Conservation (phyloP, 805 yeast species). For the Candida maesae region DNA sequence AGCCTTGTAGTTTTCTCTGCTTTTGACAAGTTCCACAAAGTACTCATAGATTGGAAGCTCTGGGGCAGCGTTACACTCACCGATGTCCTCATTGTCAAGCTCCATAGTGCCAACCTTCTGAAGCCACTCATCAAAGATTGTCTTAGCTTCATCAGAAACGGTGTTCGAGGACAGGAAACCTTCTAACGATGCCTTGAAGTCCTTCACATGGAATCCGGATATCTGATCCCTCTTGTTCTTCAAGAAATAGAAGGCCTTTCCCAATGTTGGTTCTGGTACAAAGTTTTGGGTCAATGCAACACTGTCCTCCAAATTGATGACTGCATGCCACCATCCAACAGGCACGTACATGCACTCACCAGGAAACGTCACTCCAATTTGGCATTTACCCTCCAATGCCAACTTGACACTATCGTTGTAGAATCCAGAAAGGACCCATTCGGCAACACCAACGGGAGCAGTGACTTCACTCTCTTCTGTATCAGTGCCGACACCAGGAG, state of each 20-base stretch:
- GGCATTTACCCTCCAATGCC: constrained; percentile 45
- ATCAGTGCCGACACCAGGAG: constrained; percentile 84
- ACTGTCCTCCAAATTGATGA: constrained; percentile 78
- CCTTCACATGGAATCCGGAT: constrained; percentile 69
- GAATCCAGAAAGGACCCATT: constrained; percentile 83
- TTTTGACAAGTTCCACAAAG: constrained; percentile 48
- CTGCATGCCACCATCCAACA: constrained; percentile 97
- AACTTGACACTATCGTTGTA: constrained; percentile 62
- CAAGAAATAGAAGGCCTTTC: constrained; percentile 63
- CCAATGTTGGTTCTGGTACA: constrained; percentile 62
- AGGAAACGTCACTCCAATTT: constrained; percentile 70
- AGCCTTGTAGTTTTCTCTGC: constrained; percentile 33
- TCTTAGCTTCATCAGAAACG: constrained; percentile 15
- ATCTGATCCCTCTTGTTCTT: constrained; percentile 65
- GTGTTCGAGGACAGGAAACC: constrained; percentile 27
- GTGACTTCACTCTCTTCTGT: constrained; percentile 83
- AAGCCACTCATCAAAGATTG: constrained; percentile 29
- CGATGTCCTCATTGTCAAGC: constrained; percentile 57
- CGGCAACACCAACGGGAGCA: constrained; percentile 88
- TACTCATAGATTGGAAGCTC: constrained; percentile 59
- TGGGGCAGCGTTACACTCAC: constrained; percentile 41
- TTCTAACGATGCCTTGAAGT: constrained; percentile 38
- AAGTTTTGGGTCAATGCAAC: constrained; percentile 89
- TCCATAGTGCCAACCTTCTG: constrained; percentile 26
- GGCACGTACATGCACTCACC: constrained; percentile 90